phyloP scores from a whole-genome alignment of 805 yeast species.

The Wickerhamomyces alni region DNA sequence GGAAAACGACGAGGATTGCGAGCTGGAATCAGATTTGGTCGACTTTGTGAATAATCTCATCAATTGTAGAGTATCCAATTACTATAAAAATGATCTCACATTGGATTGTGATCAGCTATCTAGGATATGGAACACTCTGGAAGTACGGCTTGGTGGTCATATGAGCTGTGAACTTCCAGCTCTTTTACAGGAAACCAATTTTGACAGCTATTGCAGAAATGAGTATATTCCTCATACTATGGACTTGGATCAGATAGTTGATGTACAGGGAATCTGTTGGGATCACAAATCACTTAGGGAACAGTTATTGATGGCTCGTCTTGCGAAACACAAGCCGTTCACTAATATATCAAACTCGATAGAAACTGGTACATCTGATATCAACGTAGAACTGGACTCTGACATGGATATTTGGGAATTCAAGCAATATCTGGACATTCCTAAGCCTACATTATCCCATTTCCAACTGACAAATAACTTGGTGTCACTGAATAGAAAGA shows the following conservation, averaged over 20 bases:
- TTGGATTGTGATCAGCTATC: too few species aligned
- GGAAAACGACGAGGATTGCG: conserved; percentile 5
- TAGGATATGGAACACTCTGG: conserved; percentile 3
- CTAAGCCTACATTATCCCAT: conserved; percentile 47
- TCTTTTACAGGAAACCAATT: too few species aligned
- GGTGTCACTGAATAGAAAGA: conserved; percentile 19
- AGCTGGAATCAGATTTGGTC: conserved; percentile 5
- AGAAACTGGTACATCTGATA: conserved; percentile 12
- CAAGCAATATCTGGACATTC: conserved; percentile 32
- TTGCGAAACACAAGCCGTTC: conserved; percentile 19
- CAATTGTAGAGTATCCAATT: not conserved
- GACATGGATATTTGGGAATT: conserved; percentile 10
- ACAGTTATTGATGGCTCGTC: conserved; percentile 17
- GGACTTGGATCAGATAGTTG: conserved; percentile 14
- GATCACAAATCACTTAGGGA: conserved; percentile 15
- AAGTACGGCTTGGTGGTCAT: not conserved
- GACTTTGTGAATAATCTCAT: conserved; percentile 5
- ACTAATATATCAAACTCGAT: conserved; percentile 21
- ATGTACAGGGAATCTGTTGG: conserved; percentile 28
- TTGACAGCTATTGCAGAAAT: too few species aligned
- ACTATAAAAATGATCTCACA: not conserved
- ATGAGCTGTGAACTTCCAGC: too few species aligned
- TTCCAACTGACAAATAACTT: conserved; percentile 48
- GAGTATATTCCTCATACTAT: too few species aligned
- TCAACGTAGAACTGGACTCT: conserved; percentile 6